These are phyloP conservation scores for Colletotrichum karsti DNA, from an alignment of 2,329 filamentous ascomycete species.

Conservation along the genomic window DNA sequence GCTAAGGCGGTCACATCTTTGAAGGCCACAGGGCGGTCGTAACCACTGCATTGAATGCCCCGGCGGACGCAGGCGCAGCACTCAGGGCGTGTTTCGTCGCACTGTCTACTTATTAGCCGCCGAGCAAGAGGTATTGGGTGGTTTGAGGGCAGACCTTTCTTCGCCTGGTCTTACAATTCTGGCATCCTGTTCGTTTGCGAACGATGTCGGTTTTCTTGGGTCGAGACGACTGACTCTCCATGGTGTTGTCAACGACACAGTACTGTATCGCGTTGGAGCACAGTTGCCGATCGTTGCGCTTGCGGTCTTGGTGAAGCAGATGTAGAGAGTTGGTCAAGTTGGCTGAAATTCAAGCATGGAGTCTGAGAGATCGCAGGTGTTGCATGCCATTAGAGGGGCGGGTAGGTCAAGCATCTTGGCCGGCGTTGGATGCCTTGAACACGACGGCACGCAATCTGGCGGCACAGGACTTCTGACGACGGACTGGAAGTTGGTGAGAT, in stretches of 20 bases:
- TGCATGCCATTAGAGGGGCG: too few relatives aligned
- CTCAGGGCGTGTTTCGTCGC: slow-evolving; percentile 19
- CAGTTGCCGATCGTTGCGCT: too few relatives aligned
- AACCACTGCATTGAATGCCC: slow-evolving; percentile 22
- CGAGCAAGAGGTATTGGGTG: background rate
- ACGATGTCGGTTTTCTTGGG: slow-evolving; percentile 23
- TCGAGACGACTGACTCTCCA: slow-evolving; percentile 4
- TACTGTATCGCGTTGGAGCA: too few relatives aligned
- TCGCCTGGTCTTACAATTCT: slow-evolving; percentile 16
- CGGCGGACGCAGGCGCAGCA: slow-evolving; percentile 10
- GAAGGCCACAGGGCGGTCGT: slow-evolving; percentile 15
- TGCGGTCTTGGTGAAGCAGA: too few relatives aligned
- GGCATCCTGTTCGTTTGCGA: slow-evolving; percentile 22
- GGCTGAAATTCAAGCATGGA: too few relatives aligned
- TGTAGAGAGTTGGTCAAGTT: too few relatives aligned
- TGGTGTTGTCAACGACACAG: background rate
- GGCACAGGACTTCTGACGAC: too few relatives aligned
- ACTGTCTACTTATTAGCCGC: background rate
- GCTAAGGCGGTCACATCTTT: slow-evolving; percentile 14
- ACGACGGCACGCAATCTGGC: too few relatives aligned
- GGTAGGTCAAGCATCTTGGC: too few relatives aligned
- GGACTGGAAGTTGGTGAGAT: too few relatives aligned
- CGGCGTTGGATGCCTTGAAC: too few relatives aligned
- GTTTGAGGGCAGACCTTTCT: background rate
- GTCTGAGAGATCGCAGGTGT: too few relatives aligned